Evolutionary conservation across 192 early-diverging fungal species (phyloP), one percentile per base, ranked within the genome.

Genomic region (Coemansia sp.): DNA sequence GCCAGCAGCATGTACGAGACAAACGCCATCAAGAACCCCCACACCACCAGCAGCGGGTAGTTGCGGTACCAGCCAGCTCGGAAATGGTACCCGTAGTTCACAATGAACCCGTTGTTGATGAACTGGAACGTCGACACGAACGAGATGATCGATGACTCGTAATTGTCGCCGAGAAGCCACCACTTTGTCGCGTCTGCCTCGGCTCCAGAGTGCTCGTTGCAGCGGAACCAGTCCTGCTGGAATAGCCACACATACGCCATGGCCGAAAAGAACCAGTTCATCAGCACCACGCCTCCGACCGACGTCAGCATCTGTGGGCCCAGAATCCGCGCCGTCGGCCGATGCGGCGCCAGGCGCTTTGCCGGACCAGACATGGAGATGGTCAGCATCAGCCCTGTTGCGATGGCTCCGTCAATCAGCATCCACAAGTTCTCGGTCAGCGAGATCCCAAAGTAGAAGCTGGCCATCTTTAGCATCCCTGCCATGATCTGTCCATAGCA

Each of bases 141-240:
- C n/a, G 78, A 67, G 18, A 81, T 49, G 3, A 76, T 60, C 25
- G 55, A 58, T 5, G 78, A 75, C 68, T 89, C 84, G 56, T 70
- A 89, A 55, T 85, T 89, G 51, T 89, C 86, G 20, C 75, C 83
- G 13, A 89, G 57, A 21, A 85, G 62, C 84, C 85, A 59, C 86
- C 86, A 88, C 41, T 77, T 53, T 25, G 76, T 52, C 26, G 78
- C 56, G 40, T 88, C 77, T n/a, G 71, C 59, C 22, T 73, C 47
- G n/a, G 69, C 48, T 9, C 66, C 65, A 41, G 82, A 78, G 16
- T 38, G 39, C 29, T 63, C 52, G 42, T 63, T 38, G 40, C 60
- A 63, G 7, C 52, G 30, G 51, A 55, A 63, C 47, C 52, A 69
- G 5, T 42, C 32, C 48, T 69, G 66, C 3, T 14, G 65, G 59